Evolutionary conservation across 179 eudicot genomes (phyloP), one percentile per base, ranked within the genome.

Genomic region (Heliamphora pulchella): DNA sequence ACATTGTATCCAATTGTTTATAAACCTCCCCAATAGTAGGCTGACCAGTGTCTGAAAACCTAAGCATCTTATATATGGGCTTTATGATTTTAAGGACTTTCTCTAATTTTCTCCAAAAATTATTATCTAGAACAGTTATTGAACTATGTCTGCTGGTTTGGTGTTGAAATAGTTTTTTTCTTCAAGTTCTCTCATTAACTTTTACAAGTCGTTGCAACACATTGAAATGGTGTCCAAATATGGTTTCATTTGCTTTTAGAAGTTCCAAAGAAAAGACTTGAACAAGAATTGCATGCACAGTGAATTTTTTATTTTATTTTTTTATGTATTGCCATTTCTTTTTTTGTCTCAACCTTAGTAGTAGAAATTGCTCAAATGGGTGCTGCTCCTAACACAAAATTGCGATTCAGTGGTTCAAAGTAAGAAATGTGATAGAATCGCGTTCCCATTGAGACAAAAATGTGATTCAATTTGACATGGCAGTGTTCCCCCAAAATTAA

Each of bases 301-400:
- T 64, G 69, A 64, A n/a, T 64, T 64, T 13, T 20, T 22, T 64
- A 64, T 64, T n/a, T n/a, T n/a, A n/a, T n/a, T n/a, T n/a, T n/a
- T n/a, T n/a, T n/a, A n/a, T n/a, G n/a, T n/a, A n/a, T n/a, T n/a
- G n/a, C n/a, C n/a, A n/a, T n/a, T n/a, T n/a, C n/a, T n/a, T n/a
- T n/a, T n/a, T n/a, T n/a, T n/a, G n/a, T n/a, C n/a, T n/a, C n/a
- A n/a, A n/a, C n/a, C n/a, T n/a, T n/a, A n/a, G n/a, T n/a, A n/a
- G n/a, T n/a, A n/a, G n/a, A n/a, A n/a, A n/a, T n/a, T n/a, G n/a
- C n/a, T n/a, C n/a, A n/a, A n/a, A n/a, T n/a, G n/a, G n/a, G n/a
- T n/a, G n/a, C n/a, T n/a, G n/a, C n/a, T n/a, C n/a, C n/a, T n/a
- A n/a, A n/a, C n/a, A n/a, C n/a, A n/a, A n/a, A n/a, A n/a, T n/a